These are phyloP conservation scores for Venturia nashicola DNA, from an alignment of 2,329 filamentous ascomycete genomes.

Conservation along the genomic window DNA sequence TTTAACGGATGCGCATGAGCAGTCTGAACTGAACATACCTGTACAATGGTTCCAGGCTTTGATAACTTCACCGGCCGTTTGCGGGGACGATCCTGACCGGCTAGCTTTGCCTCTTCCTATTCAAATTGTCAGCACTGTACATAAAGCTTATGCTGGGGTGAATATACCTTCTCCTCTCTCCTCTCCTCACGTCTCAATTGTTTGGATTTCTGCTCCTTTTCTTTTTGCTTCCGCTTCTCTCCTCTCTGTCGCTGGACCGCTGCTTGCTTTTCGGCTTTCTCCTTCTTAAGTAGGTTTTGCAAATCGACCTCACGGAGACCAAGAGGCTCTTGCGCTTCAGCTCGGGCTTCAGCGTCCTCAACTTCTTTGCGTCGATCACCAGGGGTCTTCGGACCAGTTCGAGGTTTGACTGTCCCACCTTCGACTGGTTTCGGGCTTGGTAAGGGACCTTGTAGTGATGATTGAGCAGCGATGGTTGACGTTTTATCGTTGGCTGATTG, in stretches of 20 bases:
- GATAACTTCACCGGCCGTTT: neutral
- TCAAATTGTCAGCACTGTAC: neutral
- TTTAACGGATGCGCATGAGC: neutral
- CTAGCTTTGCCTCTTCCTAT: neutral
- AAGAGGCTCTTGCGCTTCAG: neutral
- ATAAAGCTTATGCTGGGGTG: neutral
- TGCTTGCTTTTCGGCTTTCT: slow-evolving; percentile 2
- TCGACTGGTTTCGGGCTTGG: neutral
- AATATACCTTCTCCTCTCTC: neutral
- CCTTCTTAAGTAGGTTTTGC: neutral
- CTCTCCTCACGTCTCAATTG: neutral
- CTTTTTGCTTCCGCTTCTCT: neutral
- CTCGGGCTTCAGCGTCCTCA: neutral
- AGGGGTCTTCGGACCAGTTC: neutral
- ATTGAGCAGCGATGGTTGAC: neutral
- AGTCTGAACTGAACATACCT: neutral
- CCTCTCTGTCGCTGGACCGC: neutral
- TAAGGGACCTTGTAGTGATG: neutral
- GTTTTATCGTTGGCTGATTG: neutral
- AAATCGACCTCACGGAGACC: neutral
- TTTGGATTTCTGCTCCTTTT: neutral
- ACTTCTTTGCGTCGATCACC: neutral
- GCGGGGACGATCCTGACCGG: neutral
- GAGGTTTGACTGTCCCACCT: neutral
- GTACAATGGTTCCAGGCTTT: neutral